Evolutionary conservation across 208 protist species (phyloP).

Genomic region (Crithidia thermophila): DNA sequence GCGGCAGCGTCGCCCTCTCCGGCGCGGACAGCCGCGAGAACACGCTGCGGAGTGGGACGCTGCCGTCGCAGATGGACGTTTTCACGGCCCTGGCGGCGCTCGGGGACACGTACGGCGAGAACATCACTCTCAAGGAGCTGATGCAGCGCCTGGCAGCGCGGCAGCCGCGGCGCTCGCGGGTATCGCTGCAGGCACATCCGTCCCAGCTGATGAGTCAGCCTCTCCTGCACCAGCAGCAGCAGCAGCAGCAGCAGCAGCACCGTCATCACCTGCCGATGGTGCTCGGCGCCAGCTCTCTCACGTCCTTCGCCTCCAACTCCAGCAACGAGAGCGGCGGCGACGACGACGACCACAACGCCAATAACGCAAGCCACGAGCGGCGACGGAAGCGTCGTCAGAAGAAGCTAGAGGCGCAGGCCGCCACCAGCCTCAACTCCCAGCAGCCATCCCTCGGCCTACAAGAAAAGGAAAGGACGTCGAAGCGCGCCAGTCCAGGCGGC

Average conservation of each 20-base stretch:
- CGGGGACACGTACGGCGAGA: constrained; percentile 11
- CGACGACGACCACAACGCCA: not conserved
- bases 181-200: constrained; percentile 3
- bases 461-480: not conserved
- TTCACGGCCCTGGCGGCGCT: constrained; percentile 12
- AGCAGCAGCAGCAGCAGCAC: not conserved
- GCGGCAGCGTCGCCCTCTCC: not conserved
- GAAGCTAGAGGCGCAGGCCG: not conserved
- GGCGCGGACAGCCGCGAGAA: not conserved
- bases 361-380: not conserved
- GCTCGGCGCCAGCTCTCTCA: constrained; percentile 8
- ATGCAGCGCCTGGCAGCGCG: not conserved
- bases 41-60: not conserved
- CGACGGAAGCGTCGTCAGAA: not conserved
- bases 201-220: too few species aligned
- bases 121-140: constrained; percentile 29
- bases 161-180: not conserved
- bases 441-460: not conserved
- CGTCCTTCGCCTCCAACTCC: constrained; percentile 1
- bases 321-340: not conserved
- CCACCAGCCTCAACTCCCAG: not conserved
- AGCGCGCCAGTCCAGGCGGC: not conserved
- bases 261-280: constrained; percentile 1
- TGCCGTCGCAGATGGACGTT: constrained; percentile 10
- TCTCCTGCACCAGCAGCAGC: not conserved